phyloP scores from a whole-genome alignment of 1,284 basidiomycete genomes.

The Lentinus polychrous region DNA sequence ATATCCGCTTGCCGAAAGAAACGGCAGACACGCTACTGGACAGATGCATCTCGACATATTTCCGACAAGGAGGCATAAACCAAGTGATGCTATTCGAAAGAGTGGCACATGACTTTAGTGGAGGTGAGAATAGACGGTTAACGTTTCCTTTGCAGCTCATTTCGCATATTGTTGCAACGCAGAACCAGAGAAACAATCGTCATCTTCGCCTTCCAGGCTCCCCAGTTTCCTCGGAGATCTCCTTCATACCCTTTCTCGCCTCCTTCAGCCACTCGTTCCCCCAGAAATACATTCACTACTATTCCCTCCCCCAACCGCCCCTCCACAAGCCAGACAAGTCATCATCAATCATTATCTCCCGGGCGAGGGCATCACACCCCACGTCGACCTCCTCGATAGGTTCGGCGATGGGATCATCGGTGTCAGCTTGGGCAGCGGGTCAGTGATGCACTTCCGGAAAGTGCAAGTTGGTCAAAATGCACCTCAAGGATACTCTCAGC shows the following conservation, averaged over 20 bases:
- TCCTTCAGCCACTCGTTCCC: conserved; percentile 44
- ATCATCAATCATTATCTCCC: conserved; percentile 76
- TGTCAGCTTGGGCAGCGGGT: conserved; percentile 66
- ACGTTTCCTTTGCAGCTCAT: not conserved
- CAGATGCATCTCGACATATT: conserved; percentile 55
- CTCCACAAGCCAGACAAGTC: conserved; percentile 55
- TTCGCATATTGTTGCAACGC: not conserved
- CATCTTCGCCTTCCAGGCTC: conserved; percentile 30
- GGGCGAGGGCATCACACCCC: conserved; percentile 74
- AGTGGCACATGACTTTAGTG: not conserved
- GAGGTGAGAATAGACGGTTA: not conserved
- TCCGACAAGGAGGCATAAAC: conserved; percentile 43
- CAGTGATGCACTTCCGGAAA: conserved; percentile 62
- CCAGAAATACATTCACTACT: conserved; percentile 41
- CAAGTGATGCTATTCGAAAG: conserved; percentile 77
- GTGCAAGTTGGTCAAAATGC: conserved; percentile 14
- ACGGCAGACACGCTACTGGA: conserved; percentile 42
- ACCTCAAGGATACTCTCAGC: conserved; percentile 3
- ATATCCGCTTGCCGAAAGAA: conserved; percentile 40
- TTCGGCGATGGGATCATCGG: conserved; percentile 80
- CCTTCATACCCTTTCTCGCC: conserved; percentile 39
- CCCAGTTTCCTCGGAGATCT: conserved; percentile 50
- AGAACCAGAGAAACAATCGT: not conserved
- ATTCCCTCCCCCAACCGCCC: conserved; percentile 36
- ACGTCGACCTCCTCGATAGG: conserved; percentile 69